Percentiles rank a stretch among this genome's conserved stretches.
Conservation (phyloP, 1,284 basidiomycete genomes). For the Irpex sp. region DNA sequence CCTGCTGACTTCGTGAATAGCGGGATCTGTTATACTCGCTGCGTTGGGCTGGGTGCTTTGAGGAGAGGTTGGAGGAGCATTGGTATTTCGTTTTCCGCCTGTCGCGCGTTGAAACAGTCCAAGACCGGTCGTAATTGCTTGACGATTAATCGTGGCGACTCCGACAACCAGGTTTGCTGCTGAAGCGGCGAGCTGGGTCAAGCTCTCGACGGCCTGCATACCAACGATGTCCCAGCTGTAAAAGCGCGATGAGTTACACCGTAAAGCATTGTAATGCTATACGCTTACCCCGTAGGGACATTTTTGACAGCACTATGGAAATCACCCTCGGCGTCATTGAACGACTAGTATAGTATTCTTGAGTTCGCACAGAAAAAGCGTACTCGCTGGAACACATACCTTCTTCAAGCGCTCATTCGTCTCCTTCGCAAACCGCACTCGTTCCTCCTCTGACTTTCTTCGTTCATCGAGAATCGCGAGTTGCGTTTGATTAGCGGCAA, state of each 20-base stretch:
- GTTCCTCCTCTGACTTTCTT: background rate
- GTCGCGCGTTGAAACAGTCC: background rate
- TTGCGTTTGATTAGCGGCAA: background rate
- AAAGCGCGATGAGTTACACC: background rate
- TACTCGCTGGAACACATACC: background rate
- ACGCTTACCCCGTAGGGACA: background rate
- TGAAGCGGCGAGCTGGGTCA: background rate
- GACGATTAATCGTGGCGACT: background rate
- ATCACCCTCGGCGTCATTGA: background rate
- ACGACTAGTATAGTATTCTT: background rate
- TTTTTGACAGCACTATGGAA: constrained; percentile 1
- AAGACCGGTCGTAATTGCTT: background rate
- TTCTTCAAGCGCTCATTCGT: background rate
- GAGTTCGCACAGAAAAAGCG: background rate
- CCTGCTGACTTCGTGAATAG: background rate
- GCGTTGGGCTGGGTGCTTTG: background rate
- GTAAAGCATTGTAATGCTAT: background rate
- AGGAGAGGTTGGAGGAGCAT: background rate
- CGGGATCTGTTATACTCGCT: background rate
- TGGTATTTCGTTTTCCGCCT: background rate
- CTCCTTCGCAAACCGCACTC: background rate
- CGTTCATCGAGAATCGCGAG: background rate
- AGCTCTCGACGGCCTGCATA: background rate
- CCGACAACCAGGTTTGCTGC: background rate
- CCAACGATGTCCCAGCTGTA: background rate